A percentile compares a stretch with the other conserved stretches of the same genome.
phyloP scores from a whole-genome alignment of 2,329 filamentous ascomycete genomes.

The Dryadomyces quercivorus region DNA sequence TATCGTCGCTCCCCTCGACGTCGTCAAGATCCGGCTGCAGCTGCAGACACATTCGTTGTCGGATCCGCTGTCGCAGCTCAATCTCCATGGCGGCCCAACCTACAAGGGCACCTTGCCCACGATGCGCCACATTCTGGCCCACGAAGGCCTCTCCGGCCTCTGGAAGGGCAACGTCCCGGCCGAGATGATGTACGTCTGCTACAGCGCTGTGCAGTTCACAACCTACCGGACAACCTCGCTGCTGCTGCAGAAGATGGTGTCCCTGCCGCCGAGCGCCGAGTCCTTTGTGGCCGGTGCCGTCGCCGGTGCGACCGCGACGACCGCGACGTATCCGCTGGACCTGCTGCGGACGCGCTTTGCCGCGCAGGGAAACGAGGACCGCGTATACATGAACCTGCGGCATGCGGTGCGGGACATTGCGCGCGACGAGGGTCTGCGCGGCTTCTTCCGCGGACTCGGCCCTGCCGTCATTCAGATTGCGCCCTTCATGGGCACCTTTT shows the following conservation, averaged over 20 bases:
- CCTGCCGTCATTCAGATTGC: slow-evolving; percentile 80
- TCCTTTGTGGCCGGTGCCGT: slow-evolving; percentile 74
- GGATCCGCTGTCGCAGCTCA: slow-evolving; percentile 51
- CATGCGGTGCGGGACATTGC: slow-evolving; percentile 61
- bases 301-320: slow-evolving; percentile 73
- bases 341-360: slow-evolving; percentile 89
- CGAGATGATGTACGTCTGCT: slow-evolving; percentile 86
- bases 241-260: slow-evolving; percentile 40
- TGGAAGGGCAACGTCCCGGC: slow-evolving; percentile 99
- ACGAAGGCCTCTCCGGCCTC: slow-evolving; percentile 75
- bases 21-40: slow-evolving; percentile 95
- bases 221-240: slow-evolving; percentile 68
- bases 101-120: slow-evolving; percentile 72
- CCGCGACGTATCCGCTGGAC: slow-evolving; percentile 82
- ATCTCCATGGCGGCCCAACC: slow-evolving; percentile 32
- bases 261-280: slow-evolving; percentile 54
- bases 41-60: slow-evolving; percentile 78
- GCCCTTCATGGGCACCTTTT: slow-evolving; percentile 96
- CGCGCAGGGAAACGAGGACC: slow-evolving; percentile 66
- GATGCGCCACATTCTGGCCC: slow-evolving; percentile 58
- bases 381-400: slow-evolving; percentile 63
- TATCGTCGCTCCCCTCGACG: slow-evolving; percentile 87
- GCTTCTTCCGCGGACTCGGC: slow-evolving; percentile 79
- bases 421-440: slow-evolving; percentile 58
- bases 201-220: slow-evolving; percentile 81